A percentile compares a stretch with the other conserved stretches of the same genome.
These are phyloP conservation scores for Aspergillus quadricinctus DNA, from an alignment of 2,329 filamentous ascomycete genomes.

Conservation along the genomic window DNA sequence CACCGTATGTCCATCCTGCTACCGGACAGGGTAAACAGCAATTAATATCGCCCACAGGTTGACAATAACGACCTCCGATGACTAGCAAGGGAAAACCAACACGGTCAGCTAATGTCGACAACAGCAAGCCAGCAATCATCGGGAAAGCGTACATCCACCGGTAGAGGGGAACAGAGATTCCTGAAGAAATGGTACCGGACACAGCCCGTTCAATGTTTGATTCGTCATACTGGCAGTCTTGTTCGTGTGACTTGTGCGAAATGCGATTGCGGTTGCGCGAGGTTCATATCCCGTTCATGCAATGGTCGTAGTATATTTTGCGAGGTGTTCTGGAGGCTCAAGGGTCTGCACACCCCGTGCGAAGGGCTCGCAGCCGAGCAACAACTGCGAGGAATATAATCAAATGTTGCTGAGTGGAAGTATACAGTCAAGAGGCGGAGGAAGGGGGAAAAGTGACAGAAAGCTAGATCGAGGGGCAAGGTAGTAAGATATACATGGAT, in stretches of 20 bases:
- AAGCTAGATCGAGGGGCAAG: conserved; percentile 9
- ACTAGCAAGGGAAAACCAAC: conserved; percentile 42
- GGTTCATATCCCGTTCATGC: conserved; percentile 11
- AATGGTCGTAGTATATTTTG: not conserved
- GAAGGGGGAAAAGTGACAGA: conserved; percentile 9
- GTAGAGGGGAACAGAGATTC: conserved; percentile 53
- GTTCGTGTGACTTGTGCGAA: not conserved
- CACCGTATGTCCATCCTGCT: conserved; percentile 68
- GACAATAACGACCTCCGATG: conserved; percentile 58
- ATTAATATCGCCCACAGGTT: conserved; percentile 46
- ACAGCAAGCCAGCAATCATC: not conserved
- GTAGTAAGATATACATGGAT: conserved; percentile 20
- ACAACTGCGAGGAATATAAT: conserved; percentile 9
- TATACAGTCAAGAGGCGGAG: not conserved
- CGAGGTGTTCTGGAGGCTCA: not conserved
- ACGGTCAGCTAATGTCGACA: conserved; percentile 3
- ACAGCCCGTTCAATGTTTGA: conserved; percentile 44
- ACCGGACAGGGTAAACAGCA: conserved; percentile 92
- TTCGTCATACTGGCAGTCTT: conserved; percentile 19
- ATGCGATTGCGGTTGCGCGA: conserved; percentile 8
- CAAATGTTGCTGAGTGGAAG: conserved; percentile 3
- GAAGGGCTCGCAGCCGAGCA: conserved; percentile 18
- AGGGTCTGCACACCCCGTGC: conserved; percentile 14
- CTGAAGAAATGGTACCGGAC: conserved; percentile 67
- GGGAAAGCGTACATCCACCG: conserved; percentile 60